Percentiles rank a stretch among this genome's conserved stretches.
phyloP scores from a whole-genome alignment of 805 yeast species.

The Saccharomycopsis fermentans region DNA sequence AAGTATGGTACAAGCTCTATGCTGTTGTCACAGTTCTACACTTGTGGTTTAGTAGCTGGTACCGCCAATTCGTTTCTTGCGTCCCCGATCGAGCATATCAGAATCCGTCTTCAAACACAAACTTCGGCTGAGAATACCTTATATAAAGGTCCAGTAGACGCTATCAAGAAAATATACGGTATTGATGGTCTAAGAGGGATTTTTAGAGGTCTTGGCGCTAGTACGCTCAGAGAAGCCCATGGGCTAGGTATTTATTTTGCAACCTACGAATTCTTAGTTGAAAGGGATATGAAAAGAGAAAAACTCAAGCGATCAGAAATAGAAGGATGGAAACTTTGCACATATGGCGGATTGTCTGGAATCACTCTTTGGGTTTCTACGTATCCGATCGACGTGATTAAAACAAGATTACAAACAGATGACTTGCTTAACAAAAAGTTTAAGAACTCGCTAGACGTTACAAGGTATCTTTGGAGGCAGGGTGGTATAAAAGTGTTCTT shows the following conservation, averaged over 20 bases:
- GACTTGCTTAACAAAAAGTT: slow-evolving; percentile 47
- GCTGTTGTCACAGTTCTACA: slow-evolving; percentile 56
- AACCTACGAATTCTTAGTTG: slow-evolving; percentile 82
- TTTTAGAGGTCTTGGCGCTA: slow-evolving; percentile 76
- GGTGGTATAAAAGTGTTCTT: slow-evolving; percentile 72
- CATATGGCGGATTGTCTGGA: slow-evolving; percentile 87
- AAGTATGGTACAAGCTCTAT: slow-evolving; percentile 30
- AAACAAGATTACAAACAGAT: slow-evolving; percentile 80
- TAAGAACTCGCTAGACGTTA: slow-evolving; percentile 49
- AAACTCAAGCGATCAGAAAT: slow-evolving; percentile 53
- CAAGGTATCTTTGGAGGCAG: slow-evolving; percentile 39
- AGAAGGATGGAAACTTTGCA: slow-evolving; percentile 79
- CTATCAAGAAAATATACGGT: slow-evolving; percentile 46
- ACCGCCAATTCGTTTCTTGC: slow-evolving; percentile 82
- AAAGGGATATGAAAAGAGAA: slow-evolving; percentile 44
- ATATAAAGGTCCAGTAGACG: slow-evolving; percentile 67
- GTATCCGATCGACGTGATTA: slow-evolving; percentile 87
- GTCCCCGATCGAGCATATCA: slow-evolving; percentile 88
- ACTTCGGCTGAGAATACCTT: slow-evolving; percentile 33
- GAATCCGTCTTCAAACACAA: slow-evolving; percentile 90
- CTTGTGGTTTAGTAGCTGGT: slow-evolving; percentile 88
- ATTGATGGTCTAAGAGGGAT: slow-evolving; percentile 51
- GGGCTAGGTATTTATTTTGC: slow-evolving; percentile 87
- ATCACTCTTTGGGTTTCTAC: slow-evolving; percentile 74
- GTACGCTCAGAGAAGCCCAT: slow-evolving; percentile 71